Evolutionary conservation across 73 alveolate genomes (phyloP).

Genomic region (Paraurostyla sp.): DNA sequence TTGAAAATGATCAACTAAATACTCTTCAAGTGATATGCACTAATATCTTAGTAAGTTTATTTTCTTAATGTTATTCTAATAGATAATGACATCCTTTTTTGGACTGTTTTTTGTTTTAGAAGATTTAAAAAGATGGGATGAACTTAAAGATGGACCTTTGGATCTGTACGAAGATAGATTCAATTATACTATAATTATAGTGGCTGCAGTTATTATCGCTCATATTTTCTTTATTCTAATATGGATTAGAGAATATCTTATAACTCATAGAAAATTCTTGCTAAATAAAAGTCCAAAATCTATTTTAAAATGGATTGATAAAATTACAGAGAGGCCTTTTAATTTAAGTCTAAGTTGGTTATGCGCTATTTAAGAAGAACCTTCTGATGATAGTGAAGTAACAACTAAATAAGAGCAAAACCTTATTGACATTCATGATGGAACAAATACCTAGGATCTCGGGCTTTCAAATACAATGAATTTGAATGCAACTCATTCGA

Average conservation of each 20-base stretch:
- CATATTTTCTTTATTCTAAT: not conserved
- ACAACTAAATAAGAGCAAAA: not conserved
- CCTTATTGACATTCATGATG: not conserved
- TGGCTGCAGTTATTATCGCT: conserved; percentile 12
- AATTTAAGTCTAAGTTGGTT: conserved; percentile 19
- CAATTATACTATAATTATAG: not conserved
- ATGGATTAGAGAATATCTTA: conserved; percentile 39
- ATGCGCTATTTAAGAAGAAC: conserved; percentile 24
- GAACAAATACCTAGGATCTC: not conserved
- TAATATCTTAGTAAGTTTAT: conserved; percentile 5
- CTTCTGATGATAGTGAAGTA: not conserved
- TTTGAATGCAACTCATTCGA: not conserved
- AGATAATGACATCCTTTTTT: conserved; percentile 23
- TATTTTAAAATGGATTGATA: conserved; percentile 14
- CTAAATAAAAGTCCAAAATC: conserved; percentile 21
- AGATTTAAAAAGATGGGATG: conserved; percentile 27
- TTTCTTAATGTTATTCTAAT: not conserved
- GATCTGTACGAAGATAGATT: not conserved
- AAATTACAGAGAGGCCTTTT: conserved; percentile 46
- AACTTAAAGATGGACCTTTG: not conserved
- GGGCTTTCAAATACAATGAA: not conserved
- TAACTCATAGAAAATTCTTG: conserved; percentile 1
- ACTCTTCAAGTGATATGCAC: not conserved
- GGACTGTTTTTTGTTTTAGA: conserved; percentile 13
- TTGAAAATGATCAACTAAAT: not conserved